Evolutionary conservation across 148 eudicot genomes (phyloP), one percentile per base, ranked within the genome.

Genomic region (Cornus kousa): DNA sequence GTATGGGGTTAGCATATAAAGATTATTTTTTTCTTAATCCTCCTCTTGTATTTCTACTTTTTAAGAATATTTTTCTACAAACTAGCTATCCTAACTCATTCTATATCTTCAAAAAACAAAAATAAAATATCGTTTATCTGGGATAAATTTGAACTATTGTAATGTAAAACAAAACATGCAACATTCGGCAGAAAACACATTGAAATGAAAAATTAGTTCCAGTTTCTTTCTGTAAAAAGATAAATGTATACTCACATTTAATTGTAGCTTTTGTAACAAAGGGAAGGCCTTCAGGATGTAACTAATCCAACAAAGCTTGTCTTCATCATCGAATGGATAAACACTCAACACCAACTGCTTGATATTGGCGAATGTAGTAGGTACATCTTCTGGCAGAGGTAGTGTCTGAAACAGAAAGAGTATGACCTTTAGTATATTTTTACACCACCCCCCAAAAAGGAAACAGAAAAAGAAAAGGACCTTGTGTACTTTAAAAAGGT

Each of bases 261-360:
- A 33, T n/a, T 83, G 73, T 16, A 83, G 80, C 59, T 83, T 79
- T 7, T 55, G 50, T 46, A 83, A 60, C 33, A 83, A 71, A 37
- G 85, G 82, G 46, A 75, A 79, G 50, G 79, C 76, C 79, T 79
- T 75, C 32, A 83, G 69, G 39, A 83, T 22, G 62, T 79, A 83
- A 59, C 37, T 75, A 32, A 65, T 70, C 85, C 82, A 83, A 24
- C n/a, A 37, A 68, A 83, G 79, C 23, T 80, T 65, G 69, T 83
- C 85, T 12, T 83, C 85, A 24, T 83, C 82, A 0, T 75, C 53
- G 73, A 83, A 83, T 7, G 82, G 81, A 50, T 48, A 82, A 72
- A 82, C 66, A 46, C 74, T 66, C 31, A 82, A 68, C 50, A 67
- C 77, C 71, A 82, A 77, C 24, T 77, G 74, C 80, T 78, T 78